Base-by-base conservation (phyloP, 78 protist species). In the Chrysochromulina parva region DNA sequence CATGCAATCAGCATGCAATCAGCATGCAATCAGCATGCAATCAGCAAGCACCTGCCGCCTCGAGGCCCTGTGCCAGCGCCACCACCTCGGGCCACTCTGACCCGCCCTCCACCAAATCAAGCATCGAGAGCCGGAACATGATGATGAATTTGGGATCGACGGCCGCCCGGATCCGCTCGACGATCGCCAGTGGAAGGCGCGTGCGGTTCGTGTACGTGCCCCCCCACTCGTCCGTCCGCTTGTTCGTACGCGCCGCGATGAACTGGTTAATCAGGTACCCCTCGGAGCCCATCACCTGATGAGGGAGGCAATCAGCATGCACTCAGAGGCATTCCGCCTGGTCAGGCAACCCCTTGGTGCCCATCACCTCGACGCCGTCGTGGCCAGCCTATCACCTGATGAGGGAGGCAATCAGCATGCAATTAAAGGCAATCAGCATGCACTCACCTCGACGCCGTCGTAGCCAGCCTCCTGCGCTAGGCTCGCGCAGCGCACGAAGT, bases 261-360 rank as follows among this genome's bases (percentile, higher is more conserved):
- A 95, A 95, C 66, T 93, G 92, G 91, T 95, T 95, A 88, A 95
- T 93, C 57, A 95, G 94, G 47, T 95, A 95, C 26, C 96, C 96
- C 59, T 89, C 94, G 22, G 71, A 50, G 2, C 96, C 96, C 95
- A 93, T 93, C 24, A 95, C 89, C 90, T 95, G 66, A 16, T 93
- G 26, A 60, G 66, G 66, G 66, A 16, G 0, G 66, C 66, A 16
- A 60, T 11, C 66, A 60, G 38, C 38, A 38, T 38, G 38, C 38
- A 38, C 38, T 38, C 38, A 38, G 38, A 38, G 38, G 38, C 38
- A 0, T 38, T 38, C 38, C 0, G 38, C 38, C 0, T 38, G 0
- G 38, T 38, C 38, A 38, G 38, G 38, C 38, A 38, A 38, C 38
- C 38, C 38, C 38, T 38, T 38, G 38, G 38, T 38, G 38, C 38